phyloP scores from a whole-genome alignment of 495 filamentous ascomycete genomes.

The Cryomyces minteri region DNA sequence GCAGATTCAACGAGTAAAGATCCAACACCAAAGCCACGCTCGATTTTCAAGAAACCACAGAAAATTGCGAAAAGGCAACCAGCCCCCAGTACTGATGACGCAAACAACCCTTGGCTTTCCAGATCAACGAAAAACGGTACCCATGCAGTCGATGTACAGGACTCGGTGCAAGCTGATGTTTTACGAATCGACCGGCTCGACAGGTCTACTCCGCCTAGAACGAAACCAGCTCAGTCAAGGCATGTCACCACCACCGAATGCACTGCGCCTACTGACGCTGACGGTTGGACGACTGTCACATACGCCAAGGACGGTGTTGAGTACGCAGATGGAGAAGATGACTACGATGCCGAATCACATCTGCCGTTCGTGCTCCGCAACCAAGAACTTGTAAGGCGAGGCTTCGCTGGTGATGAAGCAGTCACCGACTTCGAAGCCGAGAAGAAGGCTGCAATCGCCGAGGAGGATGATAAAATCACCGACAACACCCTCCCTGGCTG shows the following conservation, averaged over 20 bases:
- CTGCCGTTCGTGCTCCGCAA: conserved; percentile 51
- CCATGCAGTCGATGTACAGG: background rate
- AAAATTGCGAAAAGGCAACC: conserved; percentile 2
- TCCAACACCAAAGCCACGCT: background rate
- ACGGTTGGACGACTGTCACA: conserved; percentile 18
- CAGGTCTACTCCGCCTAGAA: background rate
- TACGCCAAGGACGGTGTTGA: conserved; percentile 6
- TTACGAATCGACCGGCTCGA: too few relatives aligned
- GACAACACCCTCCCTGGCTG: conserved; percentile 82
- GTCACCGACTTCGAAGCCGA: conserved; percentile 63
- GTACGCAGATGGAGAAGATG: conserved; percentile 27
- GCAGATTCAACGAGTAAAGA: conserved; percentile 11
- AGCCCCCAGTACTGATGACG: background rate
- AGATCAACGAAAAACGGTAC: background rate
- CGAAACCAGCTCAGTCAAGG: conserved; percentile 1
- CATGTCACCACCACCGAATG: conserved; percentile 5
- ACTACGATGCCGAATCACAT: conserved; percentile 28
- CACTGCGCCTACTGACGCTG: conserved; percentile 3
- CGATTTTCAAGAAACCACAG: background rate
- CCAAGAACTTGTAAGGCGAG: conserved; percentile 62
- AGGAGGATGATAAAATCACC: conserved; percentile 70
- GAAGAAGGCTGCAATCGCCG: conserved; percentile 50
- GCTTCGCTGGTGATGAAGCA: conserved; percentile 86
- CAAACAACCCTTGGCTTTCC: background rate
- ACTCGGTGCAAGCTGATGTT: background rate